Conservation (phyloP, 2,329 filamentous ascomycete genomes). For the Calonectria multiphialidica region DNA sequence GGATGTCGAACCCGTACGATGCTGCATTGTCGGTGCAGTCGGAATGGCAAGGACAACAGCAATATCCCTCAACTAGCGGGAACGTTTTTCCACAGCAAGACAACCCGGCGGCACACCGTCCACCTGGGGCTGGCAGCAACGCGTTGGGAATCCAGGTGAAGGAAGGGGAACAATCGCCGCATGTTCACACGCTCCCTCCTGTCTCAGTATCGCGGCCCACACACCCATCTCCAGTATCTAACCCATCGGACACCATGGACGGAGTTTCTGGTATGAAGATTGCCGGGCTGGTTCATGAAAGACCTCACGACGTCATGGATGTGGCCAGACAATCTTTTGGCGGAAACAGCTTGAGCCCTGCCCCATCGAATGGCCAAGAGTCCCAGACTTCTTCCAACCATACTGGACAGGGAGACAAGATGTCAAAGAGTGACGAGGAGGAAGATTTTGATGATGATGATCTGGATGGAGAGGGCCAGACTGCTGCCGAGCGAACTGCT, state of each 20-base stretch:
- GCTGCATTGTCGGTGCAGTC: constrained; percentile 64
- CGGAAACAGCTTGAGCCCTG: constrained; percentile 10
- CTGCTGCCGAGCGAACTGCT: constrained; percentile 67
- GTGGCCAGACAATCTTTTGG: background rate
- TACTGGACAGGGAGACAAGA: constrained; percentile 52
- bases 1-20: constrained; percentile 70
- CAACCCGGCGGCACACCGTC: constrained; percentile 42
- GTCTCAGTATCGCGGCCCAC: constrained; percentile 57
- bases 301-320: background rate
- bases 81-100: constrained; percentile 55
- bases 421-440: constrained; percentile 63
- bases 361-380: constrained; percentile 48
- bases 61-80: constrained; percentile 61
- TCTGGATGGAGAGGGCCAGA: constrained; percentile 62
- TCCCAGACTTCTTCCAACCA: constrained; percentile 49
- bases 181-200: constrained; percentile 52
- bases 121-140: constrained; percentile 50
- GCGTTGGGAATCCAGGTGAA: constrained; percentile 76
- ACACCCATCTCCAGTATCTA: constrained; percentile 42
- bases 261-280: constrained; percentile 7
- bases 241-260: constrained; percentile 7
- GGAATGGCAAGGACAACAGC: constrained; percentile 69
- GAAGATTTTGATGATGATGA: constrained; percentile 67
- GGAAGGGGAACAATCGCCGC: constrained; percentile 57
- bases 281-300: constrained; percentile 17